Evolutionary conservation across 2,329 filamentous ascomycete genomes (phyloP).

Genomic region (Monilinia fructigena): DNA sequence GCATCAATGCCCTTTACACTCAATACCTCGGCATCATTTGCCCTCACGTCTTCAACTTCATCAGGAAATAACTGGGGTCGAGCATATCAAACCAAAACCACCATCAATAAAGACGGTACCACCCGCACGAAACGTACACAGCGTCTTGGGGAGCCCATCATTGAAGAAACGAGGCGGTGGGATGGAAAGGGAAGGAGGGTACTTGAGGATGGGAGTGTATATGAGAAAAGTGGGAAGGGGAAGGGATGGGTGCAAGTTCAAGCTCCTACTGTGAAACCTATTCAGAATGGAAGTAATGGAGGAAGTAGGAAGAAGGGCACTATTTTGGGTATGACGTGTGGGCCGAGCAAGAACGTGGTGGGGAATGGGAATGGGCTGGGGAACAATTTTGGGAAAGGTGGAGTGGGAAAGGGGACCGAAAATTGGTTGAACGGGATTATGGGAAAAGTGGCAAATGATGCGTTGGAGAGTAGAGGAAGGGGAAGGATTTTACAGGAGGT

Average conservation of each 20-base stretch:
- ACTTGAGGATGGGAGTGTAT: constrained; percentile 21
- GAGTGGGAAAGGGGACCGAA: constrained; percentile 11
- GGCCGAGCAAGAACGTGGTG: constrained; percentile 12
- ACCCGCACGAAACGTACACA: constrained; percentile 20
- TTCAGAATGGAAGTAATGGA: not conserved
- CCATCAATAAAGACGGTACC: constrained; percentile 20
- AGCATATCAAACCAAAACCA: constrained; percentile 15
- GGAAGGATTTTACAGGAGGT: constrained; percentile 20
- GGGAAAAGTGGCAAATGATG: constrained; percentile 19
- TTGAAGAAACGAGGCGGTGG: constrained; percentile 22
- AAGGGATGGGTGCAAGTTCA: constrained; percentile 21
- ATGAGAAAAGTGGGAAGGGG: constrained; percentile 23
- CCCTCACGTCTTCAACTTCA: constrained; percentile 12
- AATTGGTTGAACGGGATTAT: constrained; percentile 19
- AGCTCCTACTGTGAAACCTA: constrained; percentile 12
- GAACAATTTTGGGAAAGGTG: constrained; percentile 14
- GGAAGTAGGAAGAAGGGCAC: constrained; percentile 14
- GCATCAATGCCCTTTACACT: constrained; percentile 21
- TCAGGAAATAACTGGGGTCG: constrained; percentile 18
- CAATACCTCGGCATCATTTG: constrained; percentile 17
- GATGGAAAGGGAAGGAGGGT: constrained; percentile 20
- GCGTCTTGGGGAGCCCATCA: constrained; percentile 14
- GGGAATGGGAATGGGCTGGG: constrained; percentile 13
- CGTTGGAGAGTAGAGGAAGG: constrained; percentile 15
- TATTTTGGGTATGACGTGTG: constrained; percentile 21